Conservation (phyloP, 768 basidiomycete genomes). For the Peribolospora baueri region DNA sequence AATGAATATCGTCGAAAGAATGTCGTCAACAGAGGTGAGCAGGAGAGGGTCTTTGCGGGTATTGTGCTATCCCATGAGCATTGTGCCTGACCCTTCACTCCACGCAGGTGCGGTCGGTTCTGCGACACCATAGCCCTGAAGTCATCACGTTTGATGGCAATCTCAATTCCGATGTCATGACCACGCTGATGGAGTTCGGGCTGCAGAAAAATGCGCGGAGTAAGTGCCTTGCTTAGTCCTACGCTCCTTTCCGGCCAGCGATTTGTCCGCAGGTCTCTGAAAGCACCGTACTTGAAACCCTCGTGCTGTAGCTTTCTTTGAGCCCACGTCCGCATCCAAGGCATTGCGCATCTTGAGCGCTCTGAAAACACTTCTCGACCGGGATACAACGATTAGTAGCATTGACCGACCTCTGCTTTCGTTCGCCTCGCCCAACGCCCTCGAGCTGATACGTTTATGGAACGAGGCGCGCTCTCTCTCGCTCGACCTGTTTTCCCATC, state of each 20-base stretch:
- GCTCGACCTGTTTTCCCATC: constrained; percentile 28
- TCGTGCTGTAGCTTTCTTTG: constrained; percentile 42
- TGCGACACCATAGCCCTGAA: constrained; percentile 3
- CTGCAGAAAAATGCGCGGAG: no score
- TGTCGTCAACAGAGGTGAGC: constrained; percentile 12
- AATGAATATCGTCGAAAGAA: constrained; percentile 37
- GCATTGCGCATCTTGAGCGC: constrained; percentile 44
- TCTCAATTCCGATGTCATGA: constrained; percentile 26
- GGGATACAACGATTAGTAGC: constrained; percentile 16
- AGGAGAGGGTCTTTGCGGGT: constrained; percentile 23
- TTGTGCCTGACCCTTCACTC: background rate
- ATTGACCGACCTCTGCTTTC: constrained; percentile 24
- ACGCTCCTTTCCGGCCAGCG: no score
- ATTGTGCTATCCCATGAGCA: constrained; percentile 27
- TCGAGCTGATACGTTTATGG: constrained; percentile 38
- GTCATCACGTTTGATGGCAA: constrained; percentile 20
- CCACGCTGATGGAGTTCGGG: constrained; percentile 23
- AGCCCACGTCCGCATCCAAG: constrained; percentile 80
- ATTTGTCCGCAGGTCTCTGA: no score
- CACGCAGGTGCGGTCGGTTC: background rate
- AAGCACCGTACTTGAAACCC: no score
- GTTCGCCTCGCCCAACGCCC: constrained; percentile 59
- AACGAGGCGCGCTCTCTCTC: constrained; percentile 1
- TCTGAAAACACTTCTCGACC: constrained; percentile 8
- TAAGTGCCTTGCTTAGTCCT: no score